A percentile compares a stretch with the other conserved stretches of the same genome.
Conservation (phyloP, 176 grass and related monocot species). For the Musa schizocarpa region DNA sequence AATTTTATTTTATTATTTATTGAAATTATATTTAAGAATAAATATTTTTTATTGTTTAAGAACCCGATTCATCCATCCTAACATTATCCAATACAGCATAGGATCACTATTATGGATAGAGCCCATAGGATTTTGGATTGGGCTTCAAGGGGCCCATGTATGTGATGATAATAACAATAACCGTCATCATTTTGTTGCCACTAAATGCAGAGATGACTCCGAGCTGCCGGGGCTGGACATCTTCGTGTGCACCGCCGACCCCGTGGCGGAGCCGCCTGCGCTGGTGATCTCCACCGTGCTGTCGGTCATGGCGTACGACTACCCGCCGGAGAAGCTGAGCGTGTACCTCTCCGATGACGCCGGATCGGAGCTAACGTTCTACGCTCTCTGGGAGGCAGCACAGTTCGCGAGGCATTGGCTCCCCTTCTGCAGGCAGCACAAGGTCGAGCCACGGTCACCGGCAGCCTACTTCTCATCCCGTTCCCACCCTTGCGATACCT, state of each 20-base stretch:
- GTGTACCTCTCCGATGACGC: conserved; percentile 65
- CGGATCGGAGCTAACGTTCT: conserved; percentile 41
- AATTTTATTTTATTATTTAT: too few relatives aligned
- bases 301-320: conserved; percentile 80
- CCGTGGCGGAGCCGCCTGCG: conserved; percentile 45
- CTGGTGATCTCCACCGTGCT: conserved; percentile 61
- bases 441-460: conserved; percentile 60
- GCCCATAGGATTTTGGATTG: too few relatives aligned
- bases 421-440: conserved; percentile 53
- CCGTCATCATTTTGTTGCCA: too few relatives aligned
- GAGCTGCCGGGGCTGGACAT: conserved; percentile 47
- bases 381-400: conserved; percentile 50
- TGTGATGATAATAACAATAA: too few relatives aligned
- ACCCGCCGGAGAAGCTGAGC: conserved; percentile 50
- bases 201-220: conserved; percentile 6
- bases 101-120: too few relatives aligned
- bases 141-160: too few relatives aligned
- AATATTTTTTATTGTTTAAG: too few relatives aligned
- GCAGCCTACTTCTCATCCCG: conserved; percentile 41
- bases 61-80: too few relatives aligned
- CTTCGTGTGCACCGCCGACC: conserved; percentile 75
- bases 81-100: too few relatives aligned
- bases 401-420: conserved; percentile 70
- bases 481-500: conserved; percentile 12
- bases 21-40: too few relatives aligned